Evolutionary conservation across 2,329 filamentous ascomycete genomes (phyloP).

Genomic region (Tricladium varicosporioides): DNA sequence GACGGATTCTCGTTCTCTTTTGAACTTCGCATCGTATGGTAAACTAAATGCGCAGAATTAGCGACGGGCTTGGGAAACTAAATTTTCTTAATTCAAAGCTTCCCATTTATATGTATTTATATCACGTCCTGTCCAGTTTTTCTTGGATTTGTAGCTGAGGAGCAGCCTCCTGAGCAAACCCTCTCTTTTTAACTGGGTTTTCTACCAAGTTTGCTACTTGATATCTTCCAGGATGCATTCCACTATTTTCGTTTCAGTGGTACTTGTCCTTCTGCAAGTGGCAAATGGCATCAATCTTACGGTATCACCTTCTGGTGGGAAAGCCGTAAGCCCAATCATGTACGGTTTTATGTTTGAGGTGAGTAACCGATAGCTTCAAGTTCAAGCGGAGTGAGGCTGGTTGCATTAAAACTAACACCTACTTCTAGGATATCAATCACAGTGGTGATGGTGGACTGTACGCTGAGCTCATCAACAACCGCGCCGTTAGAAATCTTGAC

Average conservation of each 20-base stretch:
- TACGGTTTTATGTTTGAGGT: constrained; percentile 2
- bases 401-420: background rate
- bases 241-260: background rate
- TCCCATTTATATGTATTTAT: too few species aligned
- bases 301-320: background rate
- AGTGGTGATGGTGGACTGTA: background rate
- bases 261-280: background rate
- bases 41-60: too few species aligned
- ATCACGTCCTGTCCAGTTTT: too few species aligned
- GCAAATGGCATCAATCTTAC: background rate
- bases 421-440: background rate
- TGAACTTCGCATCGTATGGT: too few species aligned
- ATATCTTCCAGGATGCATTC: background rate
- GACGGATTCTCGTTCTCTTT: too few species aligned
- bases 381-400: background rate
- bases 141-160: too few species aligned
- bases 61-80: too few species aligned
- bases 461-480: background rate
- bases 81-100: too few species aligned
- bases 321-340: background rate
- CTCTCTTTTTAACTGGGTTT: background rate
- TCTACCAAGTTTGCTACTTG: background rate
- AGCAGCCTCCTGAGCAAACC: too few species aligned
- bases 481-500: background rate
- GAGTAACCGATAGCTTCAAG: background rate